These are phyloP conservation scores for Jaapia argillacea DNA, from an alignment of 768 basidiomycete species.

Conservation along the genomic window DNA sequence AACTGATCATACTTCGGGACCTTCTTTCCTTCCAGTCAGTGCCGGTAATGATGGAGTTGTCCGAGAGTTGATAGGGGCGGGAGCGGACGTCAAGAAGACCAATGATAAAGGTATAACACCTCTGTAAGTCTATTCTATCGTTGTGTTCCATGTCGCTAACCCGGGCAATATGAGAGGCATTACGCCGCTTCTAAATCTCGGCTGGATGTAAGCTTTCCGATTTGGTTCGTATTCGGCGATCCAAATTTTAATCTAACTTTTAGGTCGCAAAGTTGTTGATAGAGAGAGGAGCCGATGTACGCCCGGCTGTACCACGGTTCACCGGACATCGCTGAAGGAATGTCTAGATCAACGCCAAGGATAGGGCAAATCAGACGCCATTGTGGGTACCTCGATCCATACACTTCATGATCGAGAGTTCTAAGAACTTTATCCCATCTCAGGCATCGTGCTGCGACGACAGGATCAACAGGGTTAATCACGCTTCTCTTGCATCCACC, in stretches of 20 bases:
- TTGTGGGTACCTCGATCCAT: too few relatives aligned
- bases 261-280: constrained; percentile 87
- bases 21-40: constrained; percentile 42
- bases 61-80: constrained; percentile 69
- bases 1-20: neutral
- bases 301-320: constrained; percentile 27
- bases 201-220: constrained; percentile 46
- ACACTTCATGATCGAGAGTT: neutral
- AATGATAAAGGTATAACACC: constrained; percentile 82
- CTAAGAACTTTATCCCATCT: constrained; percentile 4
- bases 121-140: constrained; percentile 40
- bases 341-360: constrained; percentile 82
- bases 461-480: constrained; percentile 86
- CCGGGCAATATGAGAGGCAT: constrained; percentile 39
- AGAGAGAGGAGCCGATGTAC: constrained; percentile 82
- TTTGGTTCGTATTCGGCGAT: constrained; percentile 4
- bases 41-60: constrained; percentile 73
- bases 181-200: constrained; percentile 91
- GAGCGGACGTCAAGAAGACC: constrained; percentile 70
- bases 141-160: neutral
- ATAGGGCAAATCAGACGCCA: constrained; percentile 88
- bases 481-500: constrained; percentile 78
- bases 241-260: constrained; percentile 7
- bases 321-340: constrained; percentile 21
- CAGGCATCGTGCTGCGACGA: constrained; percentile 94